Evolutionary conservation across 108 stramenopile genomes (phyloP).

Genomic region (Pseudonitzschia multistriata): DNA sequence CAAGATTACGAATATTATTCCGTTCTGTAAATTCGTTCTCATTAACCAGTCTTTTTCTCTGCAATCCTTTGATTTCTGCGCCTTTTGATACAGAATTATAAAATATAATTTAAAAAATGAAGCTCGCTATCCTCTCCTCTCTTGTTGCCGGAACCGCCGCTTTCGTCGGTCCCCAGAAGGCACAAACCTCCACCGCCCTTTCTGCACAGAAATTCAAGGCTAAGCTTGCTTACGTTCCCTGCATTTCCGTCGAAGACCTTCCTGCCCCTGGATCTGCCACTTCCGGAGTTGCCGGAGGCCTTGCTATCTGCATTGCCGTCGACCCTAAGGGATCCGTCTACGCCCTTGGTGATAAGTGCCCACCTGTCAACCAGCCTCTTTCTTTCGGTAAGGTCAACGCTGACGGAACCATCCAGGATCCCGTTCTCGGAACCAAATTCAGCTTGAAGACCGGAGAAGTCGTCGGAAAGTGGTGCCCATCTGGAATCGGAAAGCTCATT

Average conservation of each 20-base stretch:
- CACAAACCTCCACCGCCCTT: constrained; percentile 56
- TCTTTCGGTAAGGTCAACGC: constrained; percentile 85
- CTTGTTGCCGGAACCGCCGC: constrained; percentile 62
- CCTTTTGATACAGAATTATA: no score
- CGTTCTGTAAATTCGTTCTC: no score
- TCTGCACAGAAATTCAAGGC: constrained; percentile 39
- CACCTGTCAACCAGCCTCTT: constrained; percentile 94
- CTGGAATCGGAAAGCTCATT: constrained; percentile 88
- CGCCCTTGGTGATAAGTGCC: constrained; percentile 96
- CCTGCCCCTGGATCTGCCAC: constrained; percentile 86
- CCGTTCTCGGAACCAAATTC: constrained; percentile 94
- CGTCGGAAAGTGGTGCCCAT: constrained; percentile 89
- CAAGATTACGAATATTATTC: no score
- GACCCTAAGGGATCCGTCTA: constrained; percentile 91
- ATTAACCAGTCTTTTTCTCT: no score
- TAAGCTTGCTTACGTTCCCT: constrained; percentile 81
- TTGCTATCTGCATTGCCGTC: constrained; percentile 96
- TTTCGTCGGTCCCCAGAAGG: constrained; percentile 51
- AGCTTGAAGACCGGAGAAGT: constrained; percentile 92
- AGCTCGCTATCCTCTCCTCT: constrained; percentile 71
- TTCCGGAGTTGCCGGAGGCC: constrained; percentile 90
- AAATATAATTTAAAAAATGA: constrained; percentile 55
- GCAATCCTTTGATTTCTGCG: no score
- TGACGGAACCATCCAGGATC: constrained; percentile 87
- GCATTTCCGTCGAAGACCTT: constrained; percentile 83